phyloP scores from a whole-genome alignment of 345 rosid species.

The Sonneratia alba region DNA sequence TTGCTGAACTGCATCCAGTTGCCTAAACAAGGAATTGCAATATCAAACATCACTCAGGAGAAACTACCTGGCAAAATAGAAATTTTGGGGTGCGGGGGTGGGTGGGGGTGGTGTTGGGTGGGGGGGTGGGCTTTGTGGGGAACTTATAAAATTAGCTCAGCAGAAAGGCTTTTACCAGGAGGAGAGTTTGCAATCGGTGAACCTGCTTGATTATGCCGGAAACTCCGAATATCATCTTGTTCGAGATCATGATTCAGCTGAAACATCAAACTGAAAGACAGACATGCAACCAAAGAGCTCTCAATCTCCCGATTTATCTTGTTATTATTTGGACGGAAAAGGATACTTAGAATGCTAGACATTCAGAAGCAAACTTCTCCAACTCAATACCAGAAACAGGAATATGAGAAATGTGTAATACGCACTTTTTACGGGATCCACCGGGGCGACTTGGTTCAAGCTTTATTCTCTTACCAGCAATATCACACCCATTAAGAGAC shows the following conservation, averaged over 20 bases:
- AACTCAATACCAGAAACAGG: not conserved
- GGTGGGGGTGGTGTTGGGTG: too few species aligned
- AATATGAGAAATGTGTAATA: not conserved
- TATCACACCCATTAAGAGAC: conserved; percentile 79
- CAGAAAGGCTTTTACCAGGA: conserved; percentile 42
- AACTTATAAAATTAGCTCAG: not conserved
- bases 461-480: conserved; percentile 94
- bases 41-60: not conserved
- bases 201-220: conserved; percentile 57
- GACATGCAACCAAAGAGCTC: not conserved
- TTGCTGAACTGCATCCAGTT: conserved; percentile 66
- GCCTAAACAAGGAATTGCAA: conserved; percentile 25
- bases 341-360: not conserved
- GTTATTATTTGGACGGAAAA: not conserved
- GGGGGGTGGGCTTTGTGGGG: too few species aligned
- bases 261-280: conserved; percentile 49
- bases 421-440: conserved; percentile 80
- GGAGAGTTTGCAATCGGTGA: conserved; percentile 77
- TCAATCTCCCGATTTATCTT: not conserved
- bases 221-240: conserved; percentile 56
- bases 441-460: conserved; percentile 99
- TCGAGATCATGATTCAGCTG: conserved; percentile 73
- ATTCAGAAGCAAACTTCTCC: not conserved
- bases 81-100: not conserved
- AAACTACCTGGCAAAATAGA: conserved; percentile 2